Base-by-base conservation (phyloP, 192 early-diverging fungal species). In the Rhizoclosmatium sp. region DNA sequence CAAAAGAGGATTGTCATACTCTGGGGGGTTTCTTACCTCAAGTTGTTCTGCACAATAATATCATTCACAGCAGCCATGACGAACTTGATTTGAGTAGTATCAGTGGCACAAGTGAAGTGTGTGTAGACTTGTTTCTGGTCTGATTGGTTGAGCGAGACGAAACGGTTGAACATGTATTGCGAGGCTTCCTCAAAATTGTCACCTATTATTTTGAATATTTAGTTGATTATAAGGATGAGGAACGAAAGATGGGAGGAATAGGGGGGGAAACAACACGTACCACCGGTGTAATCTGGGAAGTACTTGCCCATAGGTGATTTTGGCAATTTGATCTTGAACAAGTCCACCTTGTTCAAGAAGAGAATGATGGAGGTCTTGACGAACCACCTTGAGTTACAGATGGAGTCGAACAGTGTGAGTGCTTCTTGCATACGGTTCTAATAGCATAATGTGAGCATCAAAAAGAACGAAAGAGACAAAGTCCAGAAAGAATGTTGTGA, bases 291-390 rank as follows among this genome's bases (percentile, higher is more conserved):
- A 82, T 99, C 97, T 0, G 92, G 89, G 89, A 99, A 99, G 84
- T 93, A 99, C 67, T 94, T 92, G 44, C 82, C 75, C 89, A 99
- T 89, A 39, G 96, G 95, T 19, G 92, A 93, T 48, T 85, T 83
- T 45, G 90, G 90, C 66, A 99, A 85, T 87, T 99, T 99, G 78
- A 95, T 92, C 70, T 88, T 90, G 89, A 99, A 97, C 41, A 96
- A 88, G 88, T 99, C 97, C 76, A 99, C 96, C 86, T 99, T 99
- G 92, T 99, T 99, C 64, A 99, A 87, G 91, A 99, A 99, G 59
- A 99, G 87, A 81, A 99, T 99, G 45, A 99, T 96, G n/a, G 95
- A 96, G 2, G 97, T 99, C 80, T 95, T 94, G 46, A 94, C 92
- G 71, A 99, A 99, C 97, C 96, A 97, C 71, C 95, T 89, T 75